These are phyloP conservation scores for Cardamine occulta DNA, from an alignment of 345 rosid species.

Conservation along the genomic window DNA sequence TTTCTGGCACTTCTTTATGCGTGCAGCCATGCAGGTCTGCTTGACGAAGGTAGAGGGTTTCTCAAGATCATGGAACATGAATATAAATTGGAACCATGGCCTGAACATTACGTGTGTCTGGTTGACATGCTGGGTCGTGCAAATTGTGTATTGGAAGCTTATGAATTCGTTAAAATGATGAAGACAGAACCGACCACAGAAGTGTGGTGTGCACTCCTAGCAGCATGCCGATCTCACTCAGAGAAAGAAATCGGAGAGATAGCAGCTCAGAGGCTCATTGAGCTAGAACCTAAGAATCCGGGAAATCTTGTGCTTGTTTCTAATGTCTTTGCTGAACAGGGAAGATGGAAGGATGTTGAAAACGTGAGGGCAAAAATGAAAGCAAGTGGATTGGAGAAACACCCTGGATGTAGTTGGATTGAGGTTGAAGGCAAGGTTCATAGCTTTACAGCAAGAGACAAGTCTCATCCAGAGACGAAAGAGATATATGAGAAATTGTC, in stretches of 20 bases:
- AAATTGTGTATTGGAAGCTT: conserved; percentile 71
- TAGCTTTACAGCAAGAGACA: conserved; percentile 78
- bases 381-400: conserved; percentile 72
- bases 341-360: conserved; percentile 75
- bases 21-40: conserved; percentile 85
- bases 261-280: conserved; percentile 65
- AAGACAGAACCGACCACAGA: conserved; percentile 65
- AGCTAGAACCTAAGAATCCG: conserved; percentile 60
- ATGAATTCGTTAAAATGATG: conserved; percentile 67
- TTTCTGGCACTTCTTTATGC: conserved; percentile 80
- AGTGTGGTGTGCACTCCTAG: conserved; percentile 88
- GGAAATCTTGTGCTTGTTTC: conserved; percentile 86
- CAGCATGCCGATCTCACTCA: conserved; percentile 76
- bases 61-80: conserved; percentile 63
- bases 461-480: conserved; percentile 66
- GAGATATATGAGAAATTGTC: conserved; percentile 59
- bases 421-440: conserved; percentile 70
- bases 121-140: conserved; percentile 91
- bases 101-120: conserved; percentile 78
- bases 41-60: conserved; percentile 63
- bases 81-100: conserved; percentile 81
- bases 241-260: conserved; percentile 70
- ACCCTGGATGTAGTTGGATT: conserved; percentile 94
- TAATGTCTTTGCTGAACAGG: conserved; percentile 72
- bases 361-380: conserved; percentile 68